Conservation (phyloP, 768 basidiomycete species). For the Auricularia heimuer region DNA sequence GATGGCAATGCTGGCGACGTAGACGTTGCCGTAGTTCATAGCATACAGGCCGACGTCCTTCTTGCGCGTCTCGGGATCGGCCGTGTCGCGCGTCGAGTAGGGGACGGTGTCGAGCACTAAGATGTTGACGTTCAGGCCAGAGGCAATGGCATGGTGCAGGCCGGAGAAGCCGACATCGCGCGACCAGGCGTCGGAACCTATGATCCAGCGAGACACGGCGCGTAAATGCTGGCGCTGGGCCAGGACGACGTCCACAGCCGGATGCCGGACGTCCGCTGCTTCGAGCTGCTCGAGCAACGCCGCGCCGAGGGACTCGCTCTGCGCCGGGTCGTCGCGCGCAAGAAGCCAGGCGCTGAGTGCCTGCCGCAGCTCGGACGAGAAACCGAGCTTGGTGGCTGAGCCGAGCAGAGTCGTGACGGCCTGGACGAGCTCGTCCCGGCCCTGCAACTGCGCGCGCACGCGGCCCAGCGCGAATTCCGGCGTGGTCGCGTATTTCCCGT, state of each 20-base stretch:
- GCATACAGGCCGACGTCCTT: constrained; percentile 97
- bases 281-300: constrained; percentile 45
- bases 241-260: constrained; percentile 47
- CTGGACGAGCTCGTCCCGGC: constrained; percentile 55
- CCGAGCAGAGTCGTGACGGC: constrained; percentile 57
- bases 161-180: constrained; percentile 95
- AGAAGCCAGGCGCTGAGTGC: constrained; percentile 74
- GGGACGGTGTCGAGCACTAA: constrained; percentile 90
- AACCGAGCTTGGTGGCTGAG: constrained; percentile 30
- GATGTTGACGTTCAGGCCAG: constrained; percentile 85
- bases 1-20: constrained; percentile 89
- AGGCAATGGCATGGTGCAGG: constrained; percentile 88
- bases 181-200: constrained; percentile 97
- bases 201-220: constrained; percentile 82
- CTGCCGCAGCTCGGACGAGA: constrained; percentile 51
- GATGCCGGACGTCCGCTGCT: constrained; percentile 25
- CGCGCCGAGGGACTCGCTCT: constrained; percentile 49
- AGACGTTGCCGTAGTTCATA: constrained; percentile 96
- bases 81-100: constrained; percentile 66
- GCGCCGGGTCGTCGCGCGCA: constrained; percentile 56
- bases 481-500: constrained; percentile 72
- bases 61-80: constrained; percentile 70
- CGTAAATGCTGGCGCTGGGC: constrained; percentile 45
- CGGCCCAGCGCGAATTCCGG: constrained; percentile 94
- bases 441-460: constrained; percentile 70